These are phyloP conservation scores for Phaeosphaeriaceae sp. DNA, from an alignment of 2,329 filamentous ascomycete genomes.

Conservation along the genomic window DNA sequence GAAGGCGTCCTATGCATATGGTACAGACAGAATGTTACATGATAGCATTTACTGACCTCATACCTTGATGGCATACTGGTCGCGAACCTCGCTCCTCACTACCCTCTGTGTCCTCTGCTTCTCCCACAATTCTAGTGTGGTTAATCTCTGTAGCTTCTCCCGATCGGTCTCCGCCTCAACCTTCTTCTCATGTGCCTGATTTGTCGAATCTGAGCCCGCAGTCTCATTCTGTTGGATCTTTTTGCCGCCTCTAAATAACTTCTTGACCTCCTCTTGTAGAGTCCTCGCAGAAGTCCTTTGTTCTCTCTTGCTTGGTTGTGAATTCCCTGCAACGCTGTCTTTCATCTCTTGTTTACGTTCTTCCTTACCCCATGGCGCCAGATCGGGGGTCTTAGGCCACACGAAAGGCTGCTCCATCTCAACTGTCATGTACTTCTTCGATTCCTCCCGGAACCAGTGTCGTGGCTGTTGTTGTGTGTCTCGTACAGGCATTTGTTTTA, in stretches of 20 bases:
- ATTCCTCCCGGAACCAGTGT: slow-evolving; percentile 72
- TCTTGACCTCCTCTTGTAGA: slow-evolving; percentile 35
- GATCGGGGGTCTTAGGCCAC: slow-evolving; percentile 75
- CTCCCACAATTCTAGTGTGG: slow-evolving; percentile 44
- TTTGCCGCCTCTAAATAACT: slow-evolving; percentile 29
- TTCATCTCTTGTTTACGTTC: slow-evolving; percentile 49
- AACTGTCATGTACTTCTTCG: slow-evolving; percentile 92
- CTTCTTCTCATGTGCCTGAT: neutral
- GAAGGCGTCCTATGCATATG: slow-evolving; percentile 13
- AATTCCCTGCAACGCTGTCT: slow-evolving; percentile 11
- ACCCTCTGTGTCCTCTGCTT: slow-evolving; percentile 29
- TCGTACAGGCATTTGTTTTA: slow-evolving; percentile 72
- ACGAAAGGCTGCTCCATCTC: slow-evolving; percentile 87
- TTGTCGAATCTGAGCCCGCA: neutral
- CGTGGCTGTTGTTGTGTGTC: slow-evolving; percentile 58
- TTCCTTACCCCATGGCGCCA: slow-evolving; percentile 52
- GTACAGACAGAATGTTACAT: slow-evolving; percentile 20
- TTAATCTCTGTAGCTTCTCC: slow-evolving; percentile 32
- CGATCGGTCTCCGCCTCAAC: slow-evolving; percentile 7
- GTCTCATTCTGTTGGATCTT: neutral
- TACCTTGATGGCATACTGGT: slow-evolving; percentile 26
- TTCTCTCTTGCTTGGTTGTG: slow-evolving; percentile 9
- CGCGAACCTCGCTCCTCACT: slow-evolving; percentile 23
- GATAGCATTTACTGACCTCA: slow-evolving; percentile 7
- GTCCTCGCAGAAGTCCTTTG: slow-evolving; percentile 22